phyloP scores from a whole-genome alignment of 179 eudicot genomes.

The Actinidia arguta region DNA sequence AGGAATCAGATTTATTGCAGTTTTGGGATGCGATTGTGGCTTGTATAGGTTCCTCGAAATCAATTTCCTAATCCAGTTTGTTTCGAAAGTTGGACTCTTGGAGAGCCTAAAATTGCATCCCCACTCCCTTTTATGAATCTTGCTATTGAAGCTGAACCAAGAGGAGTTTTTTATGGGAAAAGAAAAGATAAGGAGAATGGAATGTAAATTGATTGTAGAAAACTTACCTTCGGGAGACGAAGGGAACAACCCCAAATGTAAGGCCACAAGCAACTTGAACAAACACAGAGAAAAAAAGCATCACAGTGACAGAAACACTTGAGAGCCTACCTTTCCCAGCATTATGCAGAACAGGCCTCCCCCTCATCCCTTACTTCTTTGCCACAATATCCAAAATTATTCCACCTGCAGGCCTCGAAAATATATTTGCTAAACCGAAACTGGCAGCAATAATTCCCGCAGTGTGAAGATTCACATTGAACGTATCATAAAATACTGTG shows the following conservation, averaged over 20 bases:
- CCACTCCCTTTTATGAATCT: too few species aligned
- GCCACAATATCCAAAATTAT: slow-evolving; percentile 60
- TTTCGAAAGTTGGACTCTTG: too few species aligned
- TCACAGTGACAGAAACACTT: slow-evolving; percentile 60
- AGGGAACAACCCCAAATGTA: slow-evolving; percentile 85
- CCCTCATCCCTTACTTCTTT: slow-evolving; percentile 77
- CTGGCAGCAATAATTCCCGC: slow-evolving; percentile 90
- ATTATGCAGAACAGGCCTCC: slow-evolving; percentile 71
- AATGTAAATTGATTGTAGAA: background rate
- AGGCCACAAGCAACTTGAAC: slow-evolving; percentile 92
- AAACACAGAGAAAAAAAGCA: slow-evolving; percentile 77
- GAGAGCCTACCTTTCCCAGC: slow-evolving; percentile 62
- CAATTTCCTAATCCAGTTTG: too few species aligned
- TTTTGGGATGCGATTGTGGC: too few species aligned
- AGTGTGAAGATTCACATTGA: slow-evolving; percentile 60
- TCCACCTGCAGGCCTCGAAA: slow-evolving; percentile 92
- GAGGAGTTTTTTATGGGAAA: too few species aligned
- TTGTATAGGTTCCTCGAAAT: too few species aligned
- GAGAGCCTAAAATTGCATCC: too few species aligned
- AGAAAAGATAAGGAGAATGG: too few species aligned
- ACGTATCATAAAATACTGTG: slow-evolving; percentile 84
- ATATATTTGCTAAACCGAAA: slow-evolving; percentile 75
- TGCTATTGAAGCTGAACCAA: too few species aligned
- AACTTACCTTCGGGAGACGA: slow-evolving; percentile 72
- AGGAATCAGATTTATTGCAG: too few species aligned